Evolutionary conservation across 768 basidiomycete genomes (phyloP).

Genomic region (Rhizopogon sp.): DNA sequence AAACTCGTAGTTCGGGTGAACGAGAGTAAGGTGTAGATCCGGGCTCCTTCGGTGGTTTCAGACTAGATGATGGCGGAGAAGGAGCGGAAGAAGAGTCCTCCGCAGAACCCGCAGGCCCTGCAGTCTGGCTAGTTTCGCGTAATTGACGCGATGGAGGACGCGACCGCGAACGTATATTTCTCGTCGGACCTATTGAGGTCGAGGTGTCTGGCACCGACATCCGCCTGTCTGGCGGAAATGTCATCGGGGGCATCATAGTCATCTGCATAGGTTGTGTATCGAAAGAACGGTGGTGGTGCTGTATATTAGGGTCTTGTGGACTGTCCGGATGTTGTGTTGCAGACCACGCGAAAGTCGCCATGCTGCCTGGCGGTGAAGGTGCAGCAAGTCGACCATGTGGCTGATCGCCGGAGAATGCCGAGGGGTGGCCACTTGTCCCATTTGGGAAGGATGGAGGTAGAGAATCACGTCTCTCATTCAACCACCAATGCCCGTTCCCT

Average conservation of each 20-base stretch:
- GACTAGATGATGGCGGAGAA: conserved; percentile 26
- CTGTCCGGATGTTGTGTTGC: conserved; percentile 40
- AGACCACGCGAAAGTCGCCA: conserved; percentile 74
- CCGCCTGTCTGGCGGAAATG: conserved; percentile 61
- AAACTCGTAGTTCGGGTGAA: conserved; percentile 89
- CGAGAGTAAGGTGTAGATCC: conserved; percentile 85
- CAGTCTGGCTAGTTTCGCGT: conserved; percentile 34
- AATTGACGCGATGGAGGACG: conserved; percentile 66
- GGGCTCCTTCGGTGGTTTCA: conserved; percentile 41
- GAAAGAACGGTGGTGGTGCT: conserved; percentile 38
- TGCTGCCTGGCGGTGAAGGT: conserved; percentile 51
- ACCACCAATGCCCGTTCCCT: conserved; percentile 46
- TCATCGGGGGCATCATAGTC: conserved; percentile 52
- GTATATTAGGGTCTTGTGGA: conserved; percentile 40
- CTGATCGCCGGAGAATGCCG: conserved; percentile 59
- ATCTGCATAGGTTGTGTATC: conserved; percentile 43
- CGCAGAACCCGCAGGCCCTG: conserved; percentile 27
- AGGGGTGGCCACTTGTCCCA: conserved; percentile 39
- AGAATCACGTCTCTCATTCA: conserved; percentile 69
- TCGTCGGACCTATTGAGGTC: conserved; percentile 39
- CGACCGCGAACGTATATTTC: conserved; percentile 60
- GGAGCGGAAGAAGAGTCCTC: conserved; percentile 41
- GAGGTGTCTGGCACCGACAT: conserved; percentile 70
- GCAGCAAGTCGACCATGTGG: conserved; percentile 59
- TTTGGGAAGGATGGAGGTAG: conserved; percentile 66